Evolutionary conservation across 148 eudicot genomes (phyloP), one percentile per base, ranked within the genome.

Genomic region (Rhododendron williamsianum): DNA sequence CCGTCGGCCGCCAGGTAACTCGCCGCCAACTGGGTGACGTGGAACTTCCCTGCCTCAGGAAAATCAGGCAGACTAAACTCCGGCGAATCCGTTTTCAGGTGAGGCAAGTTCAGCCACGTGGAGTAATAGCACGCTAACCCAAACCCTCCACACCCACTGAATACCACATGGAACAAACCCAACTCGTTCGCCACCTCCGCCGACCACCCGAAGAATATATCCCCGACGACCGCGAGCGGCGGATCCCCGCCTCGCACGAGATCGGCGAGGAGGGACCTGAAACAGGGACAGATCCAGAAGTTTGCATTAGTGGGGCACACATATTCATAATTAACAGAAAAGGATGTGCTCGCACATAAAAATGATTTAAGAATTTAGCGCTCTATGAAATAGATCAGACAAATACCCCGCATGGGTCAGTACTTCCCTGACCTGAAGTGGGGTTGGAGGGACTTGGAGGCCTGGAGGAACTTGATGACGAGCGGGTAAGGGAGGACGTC

Each of bases 151-250:
- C 88, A 38, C 5, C 84, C 90, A 16, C 87, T 86, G 51, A 91
- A 92, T 56, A 92, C 67, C 0, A 81, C 83, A 38, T 91, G 91
- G 63, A 86, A 92, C 11, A 90, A 35, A 4, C 87, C 89, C 48
- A 89, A 87, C 23, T 92, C 92, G 45, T 77, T 88, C 2, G 89
- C 85, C 0, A 93, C 88, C 45, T 87, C 86, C 35, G 83, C 79
- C 4, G 80, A 9, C 88, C 89, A 92, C 2, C 92, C 94, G 21
- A 92, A 90, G 84, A 93, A 92, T 25, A 93, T 74, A 81, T 92
- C 96, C 0, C 86, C 80, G 25, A 93, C 86, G 25, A 93, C 87
- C 73, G 92, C 92, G 5, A 91, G 69, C 2, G 92, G 96, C 46
- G 86, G 84, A 33, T n/a, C 69, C 4, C 88, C 89, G 2, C 25